Base-by-base conservation (phyloP, 805 yeast genomes). In the Wickerhamiella lipophila region DNA sequence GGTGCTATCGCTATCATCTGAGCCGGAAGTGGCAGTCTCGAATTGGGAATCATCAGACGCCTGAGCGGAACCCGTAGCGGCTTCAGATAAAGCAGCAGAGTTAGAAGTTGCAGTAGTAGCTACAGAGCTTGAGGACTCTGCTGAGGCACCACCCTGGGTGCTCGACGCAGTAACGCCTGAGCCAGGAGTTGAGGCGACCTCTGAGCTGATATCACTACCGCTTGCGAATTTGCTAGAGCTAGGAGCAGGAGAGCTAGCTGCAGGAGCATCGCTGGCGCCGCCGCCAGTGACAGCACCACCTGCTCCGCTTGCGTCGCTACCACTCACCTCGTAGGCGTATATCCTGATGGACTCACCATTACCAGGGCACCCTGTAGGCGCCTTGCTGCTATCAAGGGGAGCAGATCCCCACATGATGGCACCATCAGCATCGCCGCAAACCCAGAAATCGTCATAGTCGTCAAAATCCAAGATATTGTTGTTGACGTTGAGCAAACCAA, bases 341-440 rank as follows among this genome's bases (percentile, higher is more conserved):
- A 32, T 32, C 19, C 38, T n/a, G 19, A 32, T 15, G 19, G 38
- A 32, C 38, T 32, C 38, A 15, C 19, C 38, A 11, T 32, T 32
- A 15, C 38, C 38, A 7, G 9, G 4, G 38, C 38, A 32, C 4
- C 21, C 11, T 11, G 6, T 5, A 19, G 38, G 38, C 18, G 38
- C 21, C 3, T n/a, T 32, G 38, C 19, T 32, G 38, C 8, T 6
- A 32, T 32, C 38, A 3, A 32, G 11, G 11, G 38, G 21, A 32
- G 38, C 38, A 6, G 38, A 32, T 32, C 38, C 38, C 19, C 19
- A 32, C 38, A 32, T 32, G 38, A 32, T 16, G 15, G 38, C 38
- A n/a, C 38, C 38, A n/a, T 32, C 38, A 32, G 38, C 18, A 32
- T 32, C 38, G n/a, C 38, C 38, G 11, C 38, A 32, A 9, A 32